Evolutionary conservation across 306 rosid species (phyloP).

Genomic region (Begonia peltatifolia): DNA sequence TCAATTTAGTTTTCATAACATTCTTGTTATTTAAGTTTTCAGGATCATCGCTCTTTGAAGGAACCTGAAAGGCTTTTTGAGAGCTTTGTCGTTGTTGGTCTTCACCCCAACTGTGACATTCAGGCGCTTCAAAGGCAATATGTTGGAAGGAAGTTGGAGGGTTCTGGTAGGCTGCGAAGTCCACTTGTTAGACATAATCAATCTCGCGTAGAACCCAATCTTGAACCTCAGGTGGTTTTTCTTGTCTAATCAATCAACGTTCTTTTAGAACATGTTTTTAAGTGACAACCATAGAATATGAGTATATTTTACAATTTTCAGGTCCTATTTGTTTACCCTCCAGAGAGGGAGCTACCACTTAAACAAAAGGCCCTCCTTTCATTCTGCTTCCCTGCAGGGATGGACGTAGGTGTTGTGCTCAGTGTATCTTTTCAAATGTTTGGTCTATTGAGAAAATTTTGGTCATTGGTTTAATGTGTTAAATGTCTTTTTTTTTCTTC

Average conservation of each 20-base stretch:
- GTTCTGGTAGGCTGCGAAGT: slow-evolving; percentile 50
- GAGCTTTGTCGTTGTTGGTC: slow-evolving; percentile 91
- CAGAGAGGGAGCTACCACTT: slow-evolving; percentile 70
- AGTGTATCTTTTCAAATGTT: slow-evolving; percentile 1
- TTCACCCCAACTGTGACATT: slow-evolving; percentile 82
- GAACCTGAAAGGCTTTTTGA: slow-evolving; percentile 79
- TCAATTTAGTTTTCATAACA: slow-evolving; percentile 10
- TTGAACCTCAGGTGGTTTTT: slow-evolving; percentile 78
- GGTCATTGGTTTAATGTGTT: too few species aligned
- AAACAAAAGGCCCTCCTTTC: slow-evolving; percentile 85
- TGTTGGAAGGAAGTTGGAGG: slow-evolving; percentile 48
- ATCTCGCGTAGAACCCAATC: slow-evolving; percentile 63
- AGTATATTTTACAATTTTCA: slow-evolving; percentile 12
- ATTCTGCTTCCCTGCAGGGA: slow-evolving; percentile 89
- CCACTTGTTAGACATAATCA: slow-evolving; percentile 51
- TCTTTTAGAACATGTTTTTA: not conserved
- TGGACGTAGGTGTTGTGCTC: slow-evolving; percentile 53
- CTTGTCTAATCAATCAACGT: slow-evolving; percentile 3
- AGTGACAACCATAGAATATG: slow-evolving; percentile 2
- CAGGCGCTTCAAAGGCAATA: slow-evolving; percentile 65
- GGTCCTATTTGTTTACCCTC: slow-evolving; percentile 89
- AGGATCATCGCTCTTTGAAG: slow-evolving; percentile 86
- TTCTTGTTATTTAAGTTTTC: slow-evolving; percentile 24
- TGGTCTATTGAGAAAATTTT: not conserved
- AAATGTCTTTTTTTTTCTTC: too few species aligned